Percentiles rank a stretch among this genome's conserved stretches.
These are phyloP conservation scores for Carex littledalei DNA, from an alignment of 176 grass and related monocot genomes.

Conservation along the genomic window DNA sequence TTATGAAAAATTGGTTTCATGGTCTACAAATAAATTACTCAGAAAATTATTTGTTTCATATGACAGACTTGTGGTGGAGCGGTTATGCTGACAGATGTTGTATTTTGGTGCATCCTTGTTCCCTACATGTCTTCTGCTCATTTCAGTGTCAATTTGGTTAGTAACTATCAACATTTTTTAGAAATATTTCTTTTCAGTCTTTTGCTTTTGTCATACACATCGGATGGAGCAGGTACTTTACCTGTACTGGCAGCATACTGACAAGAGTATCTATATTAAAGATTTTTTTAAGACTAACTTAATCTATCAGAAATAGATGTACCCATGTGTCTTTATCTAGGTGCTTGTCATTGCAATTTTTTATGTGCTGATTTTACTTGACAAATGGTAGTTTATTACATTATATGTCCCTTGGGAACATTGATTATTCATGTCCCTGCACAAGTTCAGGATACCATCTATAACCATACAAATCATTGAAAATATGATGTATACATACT, in stretches of 20 bases:
- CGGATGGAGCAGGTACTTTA: not conserved
- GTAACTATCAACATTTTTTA: not conserved
- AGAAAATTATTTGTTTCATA: not conserved
- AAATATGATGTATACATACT: not conserved
- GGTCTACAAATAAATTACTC: no score
- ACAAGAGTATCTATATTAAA: not conserved
- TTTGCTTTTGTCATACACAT: not conserved
- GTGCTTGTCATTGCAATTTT: not conserved
- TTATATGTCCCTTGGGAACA: not conserved
- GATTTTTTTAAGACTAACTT: not conserved
- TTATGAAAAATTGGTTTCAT: no score
- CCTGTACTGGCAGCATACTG: not conserved
- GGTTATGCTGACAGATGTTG: conserved; percentile 41
- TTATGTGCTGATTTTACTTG: not conserved
- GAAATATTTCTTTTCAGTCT: not conserved
- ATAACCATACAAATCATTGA: not conserved
- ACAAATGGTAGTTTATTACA: not conserved
- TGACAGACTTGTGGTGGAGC: conserved; percentile 32
- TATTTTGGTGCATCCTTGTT: conserved; percentile 51
- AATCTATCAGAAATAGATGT: not conserved
- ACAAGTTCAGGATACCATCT: not conserved
- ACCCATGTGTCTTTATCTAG: not conserved
- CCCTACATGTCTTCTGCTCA: conserved; percentile 33
- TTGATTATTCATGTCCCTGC: not conserved
- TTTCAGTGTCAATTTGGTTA: conserved; percentile 46